phyloP scores from a whole-genome alignment of 495 filamentous ascomycete genomes.

The Penicillium canescens region DNA sequence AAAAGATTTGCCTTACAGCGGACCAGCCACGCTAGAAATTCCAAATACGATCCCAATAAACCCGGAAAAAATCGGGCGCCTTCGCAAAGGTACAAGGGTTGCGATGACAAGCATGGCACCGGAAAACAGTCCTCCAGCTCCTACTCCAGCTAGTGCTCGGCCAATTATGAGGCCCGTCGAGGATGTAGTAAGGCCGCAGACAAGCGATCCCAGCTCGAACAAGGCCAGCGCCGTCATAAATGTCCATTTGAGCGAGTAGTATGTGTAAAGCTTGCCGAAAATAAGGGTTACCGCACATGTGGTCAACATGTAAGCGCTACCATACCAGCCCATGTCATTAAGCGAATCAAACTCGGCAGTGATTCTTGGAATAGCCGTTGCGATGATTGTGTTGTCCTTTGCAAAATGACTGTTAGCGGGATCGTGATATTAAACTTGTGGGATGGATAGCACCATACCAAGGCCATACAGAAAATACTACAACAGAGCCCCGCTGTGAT shows the following conservation, averaged over 20 bases:
- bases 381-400: slow-evolving; percentile 76
- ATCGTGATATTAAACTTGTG: not conserved
- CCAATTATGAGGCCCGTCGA: slow-evolving; percentile 78
- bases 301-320: slow-evolving; percentile 67
- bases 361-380: slow-evolving; percentile 84
- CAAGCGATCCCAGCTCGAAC: slow-evolving; percentile 79
- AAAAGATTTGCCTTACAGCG: slow-evolving; percentile 42
- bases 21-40: slow-evolving; percentile 76
- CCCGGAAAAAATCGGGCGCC: slow-evolving; percentile 74
- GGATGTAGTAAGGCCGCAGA: slow-evolving; percentile 77
- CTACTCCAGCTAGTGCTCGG: slow-evolving; percentile 80
- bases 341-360: slow-evolving; percentile 77
- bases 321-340: slow-evolving; percentile 84
- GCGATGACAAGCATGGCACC: slow-evolving; percentile 80
- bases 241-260: slow-evolving; percentile 72
- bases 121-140: slow-evolving; percentile 78
- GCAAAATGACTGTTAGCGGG: slow-evolving; percentile 1
- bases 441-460: slow-evolving; percentile 35
- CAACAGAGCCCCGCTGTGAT: slow-evolving; percentile 62
- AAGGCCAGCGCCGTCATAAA: slow-evolving; percentile 70
- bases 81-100: slow-evolving; percentile 68
- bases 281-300: slow-evolving; percentile 70
- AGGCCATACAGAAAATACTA: slow-evolving; percentile 64
- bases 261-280: slow-evolving; percentile 79
- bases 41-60: slow-evolving; percentile 80